Evolutionary conservation across 768 basidiomycete species (phyloP).

Genomic region (Serendipita sp.): DNA sequence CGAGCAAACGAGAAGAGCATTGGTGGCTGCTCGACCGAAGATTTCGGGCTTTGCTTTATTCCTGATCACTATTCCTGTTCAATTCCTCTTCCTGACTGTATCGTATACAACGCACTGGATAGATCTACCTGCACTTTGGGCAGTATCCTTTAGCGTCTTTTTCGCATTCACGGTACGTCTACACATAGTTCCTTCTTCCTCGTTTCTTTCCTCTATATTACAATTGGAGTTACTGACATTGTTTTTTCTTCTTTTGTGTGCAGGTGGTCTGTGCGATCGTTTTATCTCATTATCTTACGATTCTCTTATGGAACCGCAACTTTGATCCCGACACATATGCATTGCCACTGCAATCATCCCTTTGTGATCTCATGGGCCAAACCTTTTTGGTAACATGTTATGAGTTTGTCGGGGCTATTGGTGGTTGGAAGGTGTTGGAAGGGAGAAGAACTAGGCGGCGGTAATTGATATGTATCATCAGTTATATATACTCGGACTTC

Average conservation of each 20-base stretch:
- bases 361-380: slow-evolving; percentile 70
- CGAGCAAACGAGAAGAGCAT: not conserved
- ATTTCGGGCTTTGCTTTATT: slow-evolving; percentile 55
- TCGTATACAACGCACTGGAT: slow-evolving; percentile 49
- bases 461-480: not conserved
- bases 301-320: slow-evolving; percentile 58
- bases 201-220: slow-evolving; percentile 10
- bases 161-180: slow-evolving; percentile 59
- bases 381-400: slow-evolving; percentile 63
- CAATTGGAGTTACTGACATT: not conserved
- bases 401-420: slow-evolving; percentile 29
- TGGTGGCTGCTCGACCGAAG: slow-evolving; percentile 23
- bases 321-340: slow-evolving; percentile 88
- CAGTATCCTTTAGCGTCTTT: slow-evolving; percentile 45
- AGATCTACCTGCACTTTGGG: slow-evolving; percentile 6
- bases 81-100: slow-evolving; percentile 52
- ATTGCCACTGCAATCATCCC: slow-evolving; percentile 76
- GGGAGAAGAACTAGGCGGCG: not conserved
- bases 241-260: not conserved
- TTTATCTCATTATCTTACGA: slow-evolving; percentile 48
- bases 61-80: slow-evolving; percentile 62
- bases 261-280: slow-evolving; percentile 58
- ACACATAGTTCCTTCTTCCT: too few relatives aligned
- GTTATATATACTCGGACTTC: too few relatives aligned
- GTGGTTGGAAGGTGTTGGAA: not conserved